phyloP scores from a whole-genome alignment of 225 moss, liverwort and hornwort genomes.

The Thuidium tamariscinum region DNA sequence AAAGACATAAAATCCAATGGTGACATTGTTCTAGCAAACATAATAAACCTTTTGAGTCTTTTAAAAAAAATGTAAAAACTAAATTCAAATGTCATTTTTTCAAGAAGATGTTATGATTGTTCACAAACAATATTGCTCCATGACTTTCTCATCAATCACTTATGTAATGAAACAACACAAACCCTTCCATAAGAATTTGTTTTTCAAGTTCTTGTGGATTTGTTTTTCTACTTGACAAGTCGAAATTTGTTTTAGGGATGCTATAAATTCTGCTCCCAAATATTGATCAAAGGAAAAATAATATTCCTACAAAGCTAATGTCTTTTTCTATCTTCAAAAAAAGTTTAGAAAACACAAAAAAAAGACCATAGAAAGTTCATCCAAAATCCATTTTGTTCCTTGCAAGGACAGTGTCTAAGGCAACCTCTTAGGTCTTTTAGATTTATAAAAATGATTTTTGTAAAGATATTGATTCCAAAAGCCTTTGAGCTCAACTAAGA shows the following conservation, averaged over 20 bases:
- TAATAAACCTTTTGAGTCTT: background rate
- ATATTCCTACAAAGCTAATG: too few relatives aligned
- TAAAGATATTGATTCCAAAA: background rate
- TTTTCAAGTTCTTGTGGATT: background rate
- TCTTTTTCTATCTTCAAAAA: too few relatives aligned
- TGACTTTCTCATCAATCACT: background rate
- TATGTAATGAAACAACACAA: background rate
- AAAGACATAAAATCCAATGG: rapidly evolving
- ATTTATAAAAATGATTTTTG: too few relatives aligned
- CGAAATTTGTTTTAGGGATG: background rate
- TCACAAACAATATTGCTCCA: rapidly evolving
- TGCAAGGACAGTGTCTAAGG: background rate
- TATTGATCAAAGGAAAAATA: too few relatives aligned
- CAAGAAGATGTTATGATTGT: background rate
- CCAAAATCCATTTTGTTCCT: too few relatives aligned
- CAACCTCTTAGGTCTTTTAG: background rate
- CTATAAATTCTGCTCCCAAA: rapidly evolving
- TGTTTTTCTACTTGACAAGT: rapidly evolving
- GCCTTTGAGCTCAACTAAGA: background rate
- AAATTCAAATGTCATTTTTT: background rate
- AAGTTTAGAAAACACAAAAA: too few relatives aligned
- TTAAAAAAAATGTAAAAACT: background rate
- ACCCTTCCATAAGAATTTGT: background rate
- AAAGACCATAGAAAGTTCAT: too few relatives aligned
- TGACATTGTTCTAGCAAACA: background rate